These are phyloP conservation scores for Stachybotrys chlorohalonatus DNA, from an alignment of 2,329 filamentous ascomycete genomes.

Conservation along the genomic window DNA sequence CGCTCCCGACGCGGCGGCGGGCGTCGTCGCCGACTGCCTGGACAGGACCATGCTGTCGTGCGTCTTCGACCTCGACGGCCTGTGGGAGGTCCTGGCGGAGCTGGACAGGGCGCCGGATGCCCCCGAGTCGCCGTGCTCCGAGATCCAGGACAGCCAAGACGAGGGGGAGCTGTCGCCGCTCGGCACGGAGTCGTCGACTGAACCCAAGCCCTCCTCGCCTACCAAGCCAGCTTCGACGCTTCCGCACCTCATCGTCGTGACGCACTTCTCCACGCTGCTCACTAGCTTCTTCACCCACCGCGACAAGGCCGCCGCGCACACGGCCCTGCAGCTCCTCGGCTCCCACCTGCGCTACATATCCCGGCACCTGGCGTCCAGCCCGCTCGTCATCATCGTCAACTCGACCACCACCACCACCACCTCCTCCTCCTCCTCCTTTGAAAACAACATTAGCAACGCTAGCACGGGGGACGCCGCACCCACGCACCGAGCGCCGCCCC, in stretches of 20 bases:
- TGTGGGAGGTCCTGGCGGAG: conserved; percentile 48
- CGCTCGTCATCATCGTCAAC: conserved; percentile 48
- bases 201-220: not conserved
- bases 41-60: conserved; percentile 43
- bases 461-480: not conserved
- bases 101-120: conserved; percentile 28
- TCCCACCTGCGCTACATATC: conserved; percentile 36
- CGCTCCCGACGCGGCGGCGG: conserved; percentile 7
- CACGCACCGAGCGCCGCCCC: conserved; percentile 5
- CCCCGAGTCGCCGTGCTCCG: conserved; percentile 5
- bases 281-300: conserved; percentile 41
- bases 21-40: conserved; percentile 27
- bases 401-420: conserved; percentile 30
- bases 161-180: conserved; percentile 15
- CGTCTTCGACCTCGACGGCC: conserved; percentile 49
- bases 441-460: conserved; percentile 1
- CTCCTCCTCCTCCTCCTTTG: not conserved
- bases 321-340: conserved; percentile 36
- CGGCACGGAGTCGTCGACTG: not conserved
- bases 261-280: conserved; percentile 44
- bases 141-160: conserved; percentile 25
- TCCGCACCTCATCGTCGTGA: conserved; percentile 43
- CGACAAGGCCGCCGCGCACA: conserved; percentile 37
- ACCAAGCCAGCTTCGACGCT: conserved; percentile 1
- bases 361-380: conserved; percentile 26